Evolutionary conservation across 2,329 filamentous ascomycete genomes (phyloP), one percentile per base, ranked within the genome.

Genomic region (Pestalotiopsis sp.): DNA sequence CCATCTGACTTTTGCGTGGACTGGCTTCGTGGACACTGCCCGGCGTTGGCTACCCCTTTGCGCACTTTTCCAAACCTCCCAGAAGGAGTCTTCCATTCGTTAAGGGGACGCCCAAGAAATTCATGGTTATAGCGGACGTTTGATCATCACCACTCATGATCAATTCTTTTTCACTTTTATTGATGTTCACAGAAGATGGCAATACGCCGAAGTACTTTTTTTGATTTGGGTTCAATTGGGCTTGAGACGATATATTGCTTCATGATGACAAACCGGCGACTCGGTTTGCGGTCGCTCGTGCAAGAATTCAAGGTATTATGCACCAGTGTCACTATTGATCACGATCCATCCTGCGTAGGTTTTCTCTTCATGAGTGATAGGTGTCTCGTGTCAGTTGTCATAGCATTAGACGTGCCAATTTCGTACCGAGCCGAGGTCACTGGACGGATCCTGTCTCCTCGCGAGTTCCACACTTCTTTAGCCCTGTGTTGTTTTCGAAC

Each of bases 31-130:
- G 64, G 67, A 24, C 67, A 26, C 70, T 67, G 68, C 68, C 70
- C 62, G 62, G 67, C 68, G 62, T 71, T 66, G 65, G 67, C 65
- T 70, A 63, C 65, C 57, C 58, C 63, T 67, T 66, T 26, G 70
- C 61, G 71, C 70, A 69, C 67, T 70, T 68, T 68, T 71, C 70
- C 69, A n/a, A 65, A 65, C 44, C 24, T 65, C 62, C 62, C 44
- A 30, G 22, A 55, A 65, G 62, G 48, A 56, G 30, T 44, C 44
- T 65, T 30, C 35, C 62, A 57, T 39, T 65, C 62, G 26, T 57
- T 65, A 17, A 65, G 22, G 24, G 52, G n/a, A 14, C 20, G 30
- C 22, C 38, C 13, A 20, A 59, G 64, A 38, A 26, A 35, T 58
- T 48, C 20, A 66, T 44, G 56, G 48, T 58, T 66, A 52, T 52